Evolutionary conservation across 164 flowering plant genomes (phyloP).

Genomic region (Hamamelis virginiana): DNA sequence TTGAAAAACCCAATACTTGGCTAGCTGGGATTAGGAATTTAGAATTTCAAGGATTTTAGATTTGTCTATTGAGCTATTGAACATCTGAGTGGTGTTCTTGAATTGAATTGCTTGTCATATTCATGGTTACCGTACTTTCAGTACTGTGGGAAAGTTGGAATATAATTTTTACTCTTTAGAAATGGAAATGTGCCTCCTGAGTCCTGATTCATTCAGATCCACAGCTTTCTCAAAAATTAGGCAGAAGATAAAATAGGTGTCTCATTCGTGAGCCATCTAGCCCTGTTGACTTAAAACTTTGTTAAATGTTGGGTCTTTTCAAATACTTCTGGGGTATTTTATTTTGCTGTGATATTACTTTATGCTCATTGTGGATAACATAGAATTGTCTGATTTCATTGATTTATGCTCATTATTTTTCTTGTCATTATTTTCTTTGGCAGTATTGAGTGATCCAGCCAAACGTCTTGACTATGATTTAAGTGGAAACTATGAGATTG

Average conservation of each 20-base stretch:
- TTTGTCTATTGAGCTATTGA: background rate
- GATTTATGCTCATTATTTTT: background rate
- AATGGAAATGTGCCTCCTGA: too few species aligned
- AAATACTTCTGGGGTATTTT: too few species aligned
- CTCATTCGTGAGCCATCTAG: background rate
- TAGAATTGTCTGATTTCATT: background rate
- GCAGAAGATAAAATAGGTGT: background rate
- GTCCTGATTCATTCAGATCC: too few species aligned
- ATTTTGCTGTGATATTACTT: background rate
- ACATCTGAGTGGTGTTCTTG: background rate
- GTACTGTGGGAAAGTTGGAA: background rate
- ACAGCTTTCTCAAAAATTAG: background rate
- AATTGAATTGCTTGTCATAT: background rate
- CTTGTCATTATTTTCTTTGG: conserved; percentile 4
- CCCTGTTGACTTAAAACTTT: background rate
- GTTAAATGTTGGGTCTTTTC: background rate
- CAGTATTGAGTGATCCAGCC: conserved; percentile 79
- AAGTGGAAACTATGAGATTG: conserved; percentile 71
- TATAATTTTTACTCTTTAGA: background rate
- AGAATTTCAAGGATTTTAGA: background rate
- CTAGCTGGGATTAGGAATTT: too few species aligned
- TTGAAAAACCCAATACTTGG: background rate
- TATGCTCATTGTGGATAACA: background rate
- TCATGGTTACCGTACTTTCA: background rate
- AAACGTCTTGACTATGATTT: conserved; percentile 77